A percentile compares a stretch with the other conserved stretches of the same genome.
These are phyloP conservation scores for Periglandula ipomoeae DNA, from an alignment of 2,329 filamentous ascomycete genomes.

Conservation along the genomic window DNA sequence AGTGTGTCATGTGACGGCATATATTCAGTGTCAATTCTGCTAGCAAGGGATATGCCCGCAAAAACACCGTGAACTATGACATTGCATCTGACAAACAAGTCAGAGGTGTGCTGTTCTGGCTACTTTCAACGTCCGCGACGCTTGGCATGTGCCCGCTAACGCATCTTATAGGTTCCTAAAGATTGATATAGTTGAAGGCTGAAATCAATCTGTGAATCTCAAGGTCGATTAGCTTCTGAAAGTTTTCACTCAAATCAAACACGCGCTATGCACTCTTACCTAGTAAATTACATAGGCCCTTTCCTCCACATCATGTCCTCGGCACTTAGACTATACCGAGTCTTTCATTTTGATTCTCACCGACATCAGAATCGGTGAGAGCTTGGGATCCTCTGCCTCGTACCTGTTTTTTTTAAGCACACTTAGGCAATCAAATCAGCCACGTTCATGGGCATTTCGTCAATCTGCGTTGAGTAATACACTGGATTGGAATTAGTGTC, in stretches of 20 bases:
- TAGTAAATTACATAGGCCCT: constrained; percentile 9
- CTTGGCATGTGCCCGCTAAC: too few species aligned
- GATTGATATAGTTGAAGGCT: not conserved
- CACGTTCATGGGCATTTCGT: constrained; percentile 98
- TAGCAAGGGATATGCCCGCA: too few species aligned
- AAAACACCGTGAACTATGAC: too few species aligned
- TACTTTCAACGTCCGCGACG: too few species aligned
- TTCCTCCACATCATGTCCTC: constrained; percentile 10
- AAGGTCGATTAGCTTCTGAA: not conserved
- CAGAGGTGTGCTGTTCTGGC: too few species aligned
- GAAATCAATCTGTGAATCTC: constrained; percentile 4
- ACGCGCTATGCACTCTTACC: constrained; percentile 5
- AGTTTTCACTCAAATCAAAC: not conserved
- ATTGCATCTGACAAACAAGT: too few species aligned
- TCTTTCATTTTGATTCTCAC: not conserved
- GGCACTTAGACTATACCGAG: constrained; percentile 2
- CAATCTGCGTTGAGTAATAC: constrained; percentile 94
- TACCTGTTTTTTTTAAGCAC: not conserved
- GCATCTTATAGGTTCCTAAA: too few species aligned
- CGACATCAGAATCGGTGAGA: not conserved
- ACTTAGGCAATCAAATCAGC: constrained; percentile 48
- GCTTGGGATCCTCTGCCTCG: not conserved
- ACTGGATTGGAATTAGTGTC: constrained; percentile 42
- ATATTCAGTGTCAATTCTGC: not conserved
- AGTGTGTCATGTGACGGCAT: not conserved